Conservation (phyloP, 257 asterid species). For the Linderniella brevidens region DNA sequence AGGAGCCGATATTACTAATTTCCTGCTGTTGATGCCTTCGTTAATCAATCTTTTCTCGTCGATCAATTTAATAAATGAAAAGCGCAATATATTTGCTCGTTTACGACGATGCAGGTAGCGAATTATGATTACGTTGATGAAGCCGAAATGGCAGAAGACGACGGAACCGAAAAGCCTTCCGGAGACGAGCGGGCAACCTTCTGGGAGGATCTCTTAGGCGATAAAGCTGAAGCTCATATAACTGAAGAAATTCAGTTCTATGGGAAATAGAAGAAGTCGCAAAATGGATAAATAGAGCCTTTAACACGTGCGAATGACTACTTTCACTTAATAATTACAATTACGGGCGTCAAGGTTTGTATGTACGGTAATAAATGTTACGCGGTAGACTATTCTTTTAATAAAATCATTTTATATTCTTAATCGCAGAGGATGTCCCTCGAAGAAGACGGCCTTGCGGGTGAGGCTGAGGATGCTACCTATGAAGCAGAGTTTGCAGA, state of each 20-base stretch:
- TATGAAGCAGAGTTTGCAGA: conserved; percentile 86
- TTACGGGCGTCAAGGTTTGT: too few relatives aligned
- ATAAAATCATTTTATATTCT: conserved; percentile 7
- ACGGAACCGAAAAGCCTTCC: conserved; percentile 44
- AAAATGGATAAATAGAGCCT: conserved; percentile 51
- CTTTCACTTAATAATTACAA: conserved; percentile 9
- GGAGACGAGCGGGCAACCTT: conserved; percentile 53
- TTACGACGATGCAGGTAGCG: conserved; percentile 77
- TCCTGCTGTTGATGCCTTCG: too few relatives aligned
- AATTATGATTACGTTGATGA: conserved; percentile 85
- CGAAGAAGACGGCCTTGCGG: conserved; percentile 97
- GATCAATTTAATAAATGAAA: neutral
- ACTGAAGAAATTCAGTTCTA: conserved; percentile 65
- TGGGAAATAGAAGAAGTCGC: conserved; percentile 98
- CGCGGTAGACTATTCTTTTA: neutral
- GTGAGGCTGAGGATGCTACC: conserved; percentile 91
- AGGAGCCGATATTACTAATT: too few relatives aligned
- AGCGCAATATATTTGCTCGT: neutral
- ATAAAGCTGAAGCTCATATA: conserved; percentile 74
- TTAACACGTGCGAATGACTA: neutral
- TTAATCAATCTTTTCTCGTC: neutral
- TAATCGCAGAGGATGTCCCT: conserved; percentile 77
- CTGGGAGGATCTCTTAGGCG: conserved; percentile 90
- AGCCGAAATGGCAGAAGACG: conserved; percentile 55
- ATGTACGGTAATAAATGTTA: too few relatives aligned